A percentile compares a stretch with the other conserved stretches of the same genome.
Conservation (phyloP, 75 land plant species). For the Larix kaempferi region DNA sequence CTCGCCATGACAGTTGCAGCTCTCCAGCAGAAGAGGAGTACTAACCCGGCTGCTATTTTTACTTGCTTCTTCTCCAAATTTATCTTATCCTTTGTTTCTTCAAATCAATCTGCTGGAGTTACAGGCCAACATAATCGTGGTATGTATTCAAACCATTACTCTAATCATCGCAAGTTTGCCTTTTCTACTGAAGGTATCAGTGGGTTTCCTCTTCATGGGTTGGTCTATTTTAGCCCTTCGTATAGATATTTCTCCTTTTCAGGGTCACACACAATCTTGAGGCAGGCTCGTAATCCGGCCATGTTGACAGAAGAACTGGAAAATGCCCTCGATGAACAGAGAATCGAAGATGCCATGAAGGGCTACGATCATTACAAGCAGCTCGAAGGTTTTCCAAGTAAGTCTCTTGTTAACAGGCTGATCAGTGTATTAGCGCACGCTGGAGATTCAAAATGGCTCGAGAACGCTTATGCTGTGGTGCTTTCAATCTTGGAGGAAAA, state of each 20-base stretch:
- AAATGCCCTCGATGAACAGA: conserved; percentile 38
- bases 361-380: conserved; percentile 35
- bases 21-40: too few species aligned
- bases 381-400: conserved; percentile 61
- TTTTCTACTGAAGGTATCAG: too few species aligned
- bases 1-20: too few species aligned
- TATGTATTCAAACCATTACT: not conserved
- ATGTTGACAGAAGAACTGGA: conserved; percentile 34
- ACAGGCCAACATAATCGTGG: not conserved
- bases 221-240: conserved; percentile 1
- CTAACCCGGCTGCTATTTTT: not conserved
- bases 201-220: not conserved
- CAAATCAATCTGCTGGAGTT: not conserved
- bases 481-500: conserved; percentile 30
- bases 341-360: conserved; percentile 50
- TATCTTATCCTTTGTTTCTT: not conserved
- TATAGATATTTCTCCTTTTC: conserved; percentile 17
- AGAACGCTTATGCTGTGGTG: conserved; percentile 41
- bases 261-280: conserved; percentile 37
- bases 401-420: conserved; percentile 47
- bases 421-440: conserved; percentile 30
- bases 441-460: conserved; percentile 30
- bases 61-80: not conserved
- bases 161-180: not conserved
- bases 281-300: conserved; percentile 60